Base-by-base conservation (phyloP, 441 rosid species). In the Adansonia grandidieri region DNA sequence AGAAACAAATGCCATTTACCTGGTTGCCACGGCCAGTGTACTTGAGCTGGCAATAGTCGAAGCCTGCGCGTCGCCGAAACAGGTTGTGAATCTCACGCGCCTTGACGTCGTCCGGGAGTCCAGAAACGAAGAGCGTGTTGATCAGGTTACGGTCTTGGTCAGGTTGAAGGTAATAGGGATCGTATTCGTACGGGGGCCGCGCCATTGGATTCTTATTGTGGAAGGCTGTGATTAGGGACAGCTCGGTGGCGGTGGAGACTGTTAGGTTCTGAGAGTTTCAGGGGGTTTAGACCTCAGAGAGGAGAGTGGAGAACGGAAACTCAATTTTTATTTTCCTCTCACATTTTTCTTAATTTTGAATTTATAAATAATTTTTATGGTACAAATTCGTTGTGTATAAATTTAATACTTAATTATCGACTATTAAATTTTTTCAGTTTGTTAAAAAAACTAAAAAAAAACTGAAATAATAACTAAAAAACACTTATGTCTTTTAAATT, bases 1-100 rank as follows among this genome's bases (percentile, higher is more conserved):
- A 54, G 9, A 15, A 24, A 44, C 5, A 20, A 63, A 45, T n/a
- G 61, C 11, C 56, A 40, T 37, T 15, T 56, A 91, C 97, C 96
- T 92, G 97, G 82, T 92, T 89, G 77, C 97, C 96, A 4, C 92
- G 92, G 65, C 98, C 97, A 32, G 93, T 92, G 84, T 94, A 94
- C 85, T 94, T 92, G 77, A 94, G 95, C 89, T 94, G 96, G 78
- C 90, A 90, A 76, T 85, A 87, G 40, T 91, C 93, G 78, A 91
- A 94, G 7, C 96, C 96, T 0, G 84, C 87, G 69, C 90, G 89
- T 0, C 89, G 90, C 17, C 95, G 95, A 79, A 92, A 94, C 24
- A 94, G 90, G 80, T 92, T 92, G 86, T 94, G 95, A 82, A 94
- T 91, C 85, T 91, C 98, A n/a, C 98, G 94, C 11, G 93, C 90